Conservation (phyloP, 106 monocot genomes). For the Platanthera zijinensis region DNA sequence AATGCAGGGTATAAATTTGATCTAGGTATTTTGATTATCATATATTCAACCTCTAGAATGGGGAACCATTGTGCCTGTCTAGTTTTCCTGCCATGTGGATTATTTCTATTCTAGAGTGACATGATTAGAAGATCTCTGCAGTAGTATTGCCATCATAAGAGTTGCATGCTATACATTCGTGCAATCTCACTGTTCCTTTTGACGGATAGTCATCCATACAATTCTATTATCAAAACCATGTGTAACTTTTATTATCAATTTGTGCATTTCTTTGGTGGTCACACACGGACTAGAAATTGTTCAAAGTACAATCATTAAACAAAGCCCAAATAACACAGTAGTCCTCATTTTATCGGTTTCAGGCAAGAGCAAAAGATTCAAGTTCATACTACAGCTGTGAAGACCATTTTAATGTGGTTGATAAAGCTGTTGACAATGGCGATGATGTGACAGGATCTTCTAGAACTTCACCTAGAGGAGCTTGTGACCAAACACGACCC, state of each 20-base stretch:
- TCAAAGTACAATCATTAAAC: neutral
- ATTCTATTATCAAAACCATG: neutral
- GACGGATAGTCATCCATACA: neutral
- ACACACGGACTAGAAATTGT: neutral
- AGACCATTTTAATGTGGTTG: constrained; percentile 19
- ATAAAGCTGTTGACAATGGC: constrained; percentile 44
- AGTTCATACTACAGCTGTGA: constrained; percentile 16
- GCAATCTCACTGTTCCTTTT: neutral
- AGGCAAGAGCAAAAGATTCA: constrained; percentile 17
- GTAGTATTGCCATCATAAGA: neutral
- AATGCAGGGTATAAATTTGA: no score
- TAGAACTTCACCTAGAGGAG: constrained; percentile 5
- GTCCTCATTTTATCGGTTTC: constrained; percentile 2
- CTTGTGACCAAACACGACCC: constrained; percentile 11
- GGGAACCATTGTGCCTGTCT: no score
- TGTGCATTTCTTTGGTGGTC: neutral
- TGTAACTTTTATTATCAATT: neutral
- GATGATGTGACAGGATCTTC: constrained; percentile 18
- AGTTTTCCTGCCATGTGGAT: no score
- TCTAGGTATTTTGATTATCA: no score
- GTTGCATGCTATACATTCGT: neutral
- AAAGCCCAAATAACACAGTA: neutral
- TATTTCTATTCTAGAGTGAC: neutral
- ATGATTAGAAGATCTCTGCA: neutral
- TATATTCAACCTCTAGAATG: no score